These are phyloP conservation scores for Candida dajiaensis DNA, from an alignment of 805 yeast genomes.

Conservation along the genomic window DNA sequence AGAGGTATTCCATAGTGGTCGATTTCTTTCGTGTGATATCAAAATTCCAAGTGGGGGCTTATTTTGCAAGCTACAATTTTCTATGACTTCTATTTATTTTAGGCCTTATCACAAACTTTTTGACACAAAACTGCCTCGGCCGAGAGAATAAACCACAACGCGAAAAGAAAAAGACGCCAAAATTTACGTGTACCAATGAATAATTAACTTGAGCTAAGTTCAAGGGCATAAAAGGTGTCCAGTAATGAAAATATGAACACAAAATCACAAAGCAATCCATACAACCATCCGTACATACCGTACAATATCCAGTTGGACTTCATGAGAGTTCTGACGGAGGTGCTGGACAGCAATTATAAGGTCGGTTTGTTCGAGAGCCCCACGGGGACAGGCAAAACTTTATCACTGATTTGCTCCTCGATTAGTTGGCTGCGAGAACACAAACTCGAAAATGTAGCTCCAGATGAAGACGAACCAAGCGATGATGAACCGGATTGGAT, in stretches of 20 bases:
- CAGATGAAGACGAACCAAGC: slow-evolving; percentile 34
- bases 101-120: background rate
- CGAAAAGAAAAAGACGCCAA: background rate
- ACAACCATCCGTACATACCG: slow-evolving; percentile 76
- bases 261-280: slow-evolving; percentile 20
- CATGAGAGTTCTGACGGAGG: slow-evolving; percentile 69
- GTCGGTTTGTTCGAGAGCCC: slow-evolving; percentile 88
- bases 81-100: no score
- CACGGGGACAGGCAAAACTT: slow-evolving; percentile 91
- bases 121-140: background rate
- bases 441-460: slow-evolving; percentile 16
- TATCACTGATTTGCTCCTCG: slow-evolving; percentile 79
- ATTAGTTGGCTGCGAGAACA: slow-evolving; percentile 73
- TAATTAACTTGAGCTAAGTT: no score
- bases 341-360: slow-evolving; percentile 49
- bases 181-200: background rate
- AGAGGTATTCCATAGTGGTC: background rate
- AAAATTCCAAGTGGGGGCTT: no score
- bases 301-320: slow-evolving; percentile 71
- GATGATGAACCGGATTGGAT: slow-evolving; percentile 74
- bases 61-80: no score
- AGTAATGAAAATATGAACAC: background rate
- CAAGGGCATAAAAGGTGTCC: background rate
- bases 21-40: no score
- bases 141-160: background rate